Base-by-base conservation (phyloP, 139 green algal genomes). In the Micractinium conductrix region DNA sequence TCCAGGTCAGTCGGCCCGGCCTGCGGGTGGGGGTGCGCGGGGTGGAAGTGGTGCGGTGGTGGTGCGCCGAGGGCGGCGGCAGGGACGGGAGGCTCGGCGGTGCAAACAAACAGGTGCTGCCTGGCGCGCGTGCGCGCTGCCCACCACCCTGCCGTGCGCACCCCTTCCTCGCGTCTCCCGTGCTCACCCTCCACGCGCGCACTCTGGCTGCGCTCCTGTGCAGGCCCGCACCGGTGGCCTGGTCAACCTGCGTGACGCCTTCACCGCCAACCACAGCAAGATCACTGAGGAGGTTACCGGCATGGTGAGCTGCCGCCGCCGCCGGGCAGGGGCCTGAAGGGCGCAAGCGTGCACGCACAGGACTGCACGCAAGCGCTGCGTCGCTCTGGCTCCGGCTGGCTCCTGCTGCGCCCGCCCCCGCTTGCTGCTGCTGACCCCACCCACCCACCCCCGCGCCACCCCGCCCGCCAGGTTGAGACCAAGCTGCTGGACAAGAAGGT, bases 401-500 rank as follows among this genome's bases (percentile, higher is more conserved):
- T n/a, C n/a, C n/a, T n/a, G n/a, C n/a, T n/a, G n/a, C n/a, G n/a
- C n/a, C n/a, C n/a, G n/a, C n/a, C n/a, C n/a, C n/a, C n/a, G n/a
- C n/a, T n/a, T n/a, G n/a, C n/a, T n/a, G n/a, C n/a, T n/a, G n/a
- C n/a, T n/a, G n/a, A n/a, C 30, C 21, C 55, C 55, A 28, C 3
- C 21, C 10, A 6, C 30, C 55, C 55, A 6, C 55, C 30, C 55
- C 8, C 55, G 4, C 10, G 21, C 26, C 55, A 65, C 21, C 21
- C 30, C 55, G 33, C 58, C 5, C 26, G 58, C 58, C 71, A 87
- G 60, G 90, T 94, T 42, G 91, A 95, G 85, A 84, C 87, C 84
- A 95, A 95, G 86, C 87, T 95, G 74, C 87, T 93, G 42, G 90
- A 90, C 44, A 87, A 88, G 62, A 93, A 92, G 85, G 87, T 94